Evolutionary conservation across 306 rosid species (phyloP).

Genomic region (Potentilla sterilis): DNA sequence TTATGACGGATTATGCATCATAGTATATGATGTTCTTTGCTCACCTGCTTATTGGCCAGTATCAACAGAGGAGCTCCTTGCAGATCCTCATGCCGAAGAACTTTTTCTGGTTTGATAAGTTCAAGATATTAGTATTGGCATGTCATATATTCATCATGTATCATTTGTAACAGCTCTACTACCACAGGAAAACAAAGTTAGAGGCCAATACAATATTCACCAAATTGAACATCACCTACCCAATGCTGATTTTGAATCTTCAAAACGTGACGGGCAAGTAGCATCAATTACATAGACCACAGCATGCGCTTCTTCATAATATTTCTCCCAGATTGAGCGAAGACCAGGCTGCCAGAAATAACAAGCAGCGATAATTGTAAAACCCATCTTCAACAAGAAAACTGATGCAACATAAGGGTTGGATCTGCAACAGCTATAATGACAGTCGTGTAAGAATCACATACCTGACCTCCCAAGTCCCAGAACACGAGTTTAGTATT

Average conservation of each 20-base stretch:
- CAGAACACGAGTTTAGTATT: constrained; percentile 86
- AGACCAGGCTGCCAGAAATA: constrained; percentile 73
- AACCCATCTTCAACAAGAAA: constrained; percentile 10
- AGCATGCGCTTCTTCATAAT: constrained; percentile 98
- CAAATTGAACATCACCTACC: constrained; percentile 56
- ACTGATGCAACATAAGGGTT: neutral
- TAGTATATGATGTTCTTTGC: constrained; percentile 1
- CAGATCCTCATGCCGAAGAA: constrained; percentile 91
- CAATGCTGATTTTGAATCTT: constrained; percentile 93
- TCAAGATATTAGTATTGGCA: constrained; percentile 23
- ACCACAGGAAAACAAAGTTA: constrained; percentile 17
- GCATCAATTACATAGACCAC: constrained; percentile 89
- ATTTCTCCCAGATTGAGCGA: constrained; percentile 98
- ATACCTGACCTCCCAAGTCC: constrained; percentile 99
- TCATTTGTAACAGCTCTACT: constrained; percentile 11
- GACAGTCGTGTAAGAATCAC: neutral
- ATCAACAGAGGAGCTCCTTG: constrained; percentile 96
- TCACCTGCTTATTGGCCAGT: constrained; percentile 95
- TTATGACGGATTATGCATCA: neutral
- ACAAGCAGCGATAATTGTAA: constrained; percentile 12
- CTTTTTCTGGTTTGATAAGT: constrained; percentile 71
- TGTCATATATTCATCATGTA: constrained; percentile 15
- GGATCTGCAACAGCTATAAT: neutral
- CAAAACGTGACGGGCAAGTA: constrained; percentile 76
- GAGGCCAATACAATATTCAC: constrained; percentile 17